Evolutionary conservation across 345 rosid species (phyloP).

Genomic region (Cardamine occulta): DNA sequence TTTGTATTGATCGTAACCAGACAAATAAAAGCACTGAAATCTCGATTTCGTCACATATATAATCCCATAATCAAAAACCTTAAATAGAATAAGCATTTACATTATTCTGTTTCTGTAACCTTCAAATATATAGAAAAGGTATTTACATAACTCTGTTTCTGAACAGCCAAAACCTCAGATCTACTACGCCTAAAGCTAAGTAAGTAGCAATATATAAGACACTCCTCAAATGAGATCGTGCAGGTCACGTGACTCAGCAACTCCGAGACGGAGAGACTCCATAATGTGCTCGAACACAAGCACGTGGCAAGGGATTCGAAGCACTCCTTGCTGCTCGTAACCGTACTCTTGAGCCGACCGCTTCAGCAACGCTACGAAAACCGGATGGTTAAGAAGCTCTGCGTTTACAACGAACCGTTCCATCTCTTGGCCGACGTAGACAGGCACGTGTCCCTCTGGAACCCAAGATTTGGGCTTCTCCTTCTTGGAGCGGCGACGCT

Average conservation of each 20-base stretch:
- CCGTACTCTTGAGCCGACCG: conserved; percentile 90
- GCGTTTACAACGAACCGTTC: conserved; percentile 78
- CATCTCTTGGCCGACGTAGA: conserved; percentile 89
- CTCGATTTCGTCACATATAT: not conserved
- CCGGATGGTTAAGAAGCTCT: conserved; percentile 75
- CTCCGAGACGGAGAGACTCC: conserved; percentile 76
- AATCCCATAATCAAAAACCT: not conserved
- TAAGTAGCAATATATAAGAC: not conserved
- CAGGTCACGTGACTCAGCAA: conserved; percentile 10
- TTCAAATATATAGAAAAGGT: no score
- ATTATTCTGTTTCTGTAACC: not conserved
- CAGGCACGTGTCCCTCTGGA: conserved; percentile 83
- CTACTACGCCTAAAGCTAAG: not conserved
- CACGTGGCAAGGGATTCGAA: conserved; percentile 83
- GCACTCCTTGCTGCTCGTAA: conserved; percentile 83
- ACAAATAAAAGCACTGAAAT: not conserved
- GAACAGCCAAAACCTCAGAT: conserved; percentile 7
- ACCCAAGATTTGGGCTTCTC: conserved; percentile 41
- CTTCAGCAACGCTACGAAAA: conserved; percentile 61
- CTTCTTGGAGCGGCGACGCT: conserved; percentile 22
- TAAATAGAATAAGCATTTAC: not conserved
- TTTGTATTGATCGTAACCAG: not conserved
- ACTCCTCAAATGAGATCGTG: conserved; percentile 14
- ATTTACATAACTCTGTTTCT: not conserved
- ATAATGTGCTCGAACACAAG: conserved; percentile 66